phyloP scores from a whole-genome alignment of 805 yeast species.

The Candida montana region DNA sequence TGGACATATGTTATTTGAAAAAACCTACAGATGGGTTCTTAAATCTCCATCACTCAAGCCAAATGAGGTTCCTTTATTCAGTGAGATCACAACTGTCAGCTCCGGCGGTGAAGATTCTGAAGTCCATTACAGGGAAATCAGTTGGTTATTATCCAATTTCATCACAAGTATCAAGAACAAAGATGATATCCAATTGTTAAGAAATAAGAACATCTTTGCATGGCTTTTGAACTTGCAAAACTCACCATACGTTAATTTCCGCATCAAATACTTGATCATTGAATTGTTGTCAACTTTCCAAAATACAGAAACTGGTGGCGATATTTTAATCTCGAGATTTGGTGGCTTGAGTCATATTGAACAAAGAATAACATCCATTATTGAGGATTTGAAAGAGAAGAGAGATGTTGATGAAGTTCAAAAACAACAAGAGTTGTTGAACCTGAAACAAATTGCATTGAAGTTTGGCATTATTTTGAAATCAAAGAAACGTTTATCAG shows the following conservation, averaged over 20 bases:
- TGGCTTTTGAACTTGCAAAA: slow-evolving; percentile 53
- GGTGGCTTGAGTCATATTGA: slow-evolving; percentile 41
- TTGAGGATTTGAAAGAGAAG: neutral
- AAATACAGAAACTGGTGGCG: slow-evolving; percentile 52
- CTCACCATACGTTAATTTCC: slow-evolving; percentile 43
- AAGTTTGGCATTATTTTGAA: slow-evolving; percentile 38
- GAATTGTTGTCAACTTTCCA: slow-evolving; percentile 43
- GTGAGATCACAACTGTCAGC: slow-evolving; percentile 25
- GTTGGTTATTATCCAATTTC: slow-evolving; percentile 60
- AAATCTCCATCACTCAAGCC: slow-evolving; percentile 33
- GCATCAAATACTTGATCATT: slow-evolving; percentile 36
- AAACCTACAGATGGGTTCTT: slow-evolving; percentile 59
- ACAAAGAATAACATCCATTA: slow-evolving; percentile 13
- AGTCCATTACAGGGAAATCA: slow-evolving; percentile 49
- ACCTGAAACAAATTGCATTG: slow-evolving; percentile 40
- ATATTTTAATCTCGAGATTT: slow-evolving; percentile 52
- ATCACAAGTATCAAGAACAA: slow-evolving; percentile 40
- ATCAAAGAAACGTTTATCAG: slow-evolving; percentile 49
- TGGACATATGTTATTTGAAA: slow-evolving; percentile 68
- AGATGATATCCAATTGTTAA: slow-evolving; percentile 49
- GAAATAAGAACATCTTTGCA: slow-evolving; percentile 56
- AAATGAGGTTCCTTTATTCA: slow-evolving; percentile 41
- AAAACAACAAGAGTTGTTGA: slow-evolving; percentile 30
- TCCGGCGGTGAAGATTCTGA: slow-evolving; percentile 35
- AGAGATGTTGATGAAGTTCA: slow-evolving; percentile 11